Conservation (phyloP, 148 eudicot genomes). For the Spergularia marina region DNA sequence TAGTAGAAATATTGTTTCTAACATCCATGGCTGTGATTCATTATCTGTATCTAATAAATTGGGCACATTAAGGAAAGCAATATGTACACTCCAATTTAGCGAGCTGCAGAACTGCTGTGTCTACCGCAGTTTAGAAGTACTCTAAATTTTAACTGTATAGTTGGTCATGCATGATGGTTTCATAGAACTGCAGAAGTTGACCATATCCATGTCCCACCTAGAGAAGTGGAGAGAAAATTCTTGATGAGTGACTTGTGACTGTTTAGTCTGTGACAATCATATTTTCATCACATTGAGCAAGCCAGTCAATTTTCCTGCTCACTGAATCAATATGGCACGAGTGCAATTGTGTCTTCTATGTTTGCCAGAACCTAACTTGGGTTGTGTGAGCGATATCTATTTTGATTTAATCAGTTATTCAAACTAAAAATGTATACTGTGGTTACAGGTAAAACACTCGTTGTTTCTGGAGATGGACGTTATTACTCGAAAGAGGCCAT, state of each 20-base stretch:
- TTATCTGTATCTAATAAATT: too few relatives aligned
- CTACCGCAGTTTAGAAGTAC: not conserved
- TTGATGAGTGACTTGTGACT: not conserved
- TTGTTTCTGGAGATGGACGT: constrained; percentile 99
- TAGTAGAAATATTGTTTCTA: not conserved
- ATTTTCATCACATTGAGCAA: not conserved
- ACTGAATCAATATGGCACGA: not conserved
- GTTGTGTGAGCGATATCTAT: not conserved
- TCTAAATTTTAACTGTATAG: not conserved
- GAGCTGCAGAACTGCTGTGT: not conserved
- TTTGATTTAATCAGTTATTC: not conserved
- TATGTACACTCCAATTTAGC: not conserved
- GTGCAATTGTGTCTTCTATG: not conserved
- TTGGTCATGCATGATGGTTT: not conserved
- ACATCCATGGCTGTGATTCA: not conserved
- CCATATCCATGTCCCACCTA: not conserved
- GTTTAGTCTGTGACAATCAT: not conserved
- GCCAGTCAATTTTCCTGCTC: not conserved
- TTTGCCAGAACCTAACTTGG: not conserved
- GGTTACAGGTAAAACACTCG: constrained; percentile 80
- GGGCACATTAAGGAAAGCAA: not conserved
- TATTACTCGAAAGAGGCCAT: constrained; percentile 89
- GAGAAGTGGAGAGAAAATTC: not conserved
- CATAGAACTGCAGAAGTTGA: not conserved
- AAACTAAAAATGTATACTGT: not conserved